Evolutionary conservation across 2,329 filamentous ascomycete species (phyloP).

Genomic region (Talaromyces sp.): DNA sequence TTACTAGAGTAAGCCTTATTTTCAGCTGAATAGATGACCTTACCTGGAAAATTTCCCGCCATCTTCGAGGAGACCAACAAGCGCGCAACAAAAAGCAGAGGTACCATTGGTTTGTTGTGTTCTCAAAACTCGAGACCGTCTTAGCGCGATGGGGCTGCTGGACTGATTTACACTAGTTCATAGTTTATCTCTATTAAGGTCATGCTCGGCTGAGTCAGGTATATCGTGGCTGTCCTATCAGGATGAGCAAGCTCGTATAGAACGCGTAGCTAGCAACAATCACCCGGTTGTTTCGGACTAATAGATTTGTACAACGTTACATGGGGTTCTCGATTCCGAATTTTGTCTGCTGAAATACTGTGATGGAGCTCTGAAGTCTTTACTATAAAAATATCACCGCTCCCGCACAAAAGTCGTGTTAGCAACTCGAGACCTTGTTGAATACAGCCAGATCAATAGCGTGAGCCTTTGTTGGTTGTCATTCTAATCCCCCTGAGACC

Average conservation of each 20-base stretch:
- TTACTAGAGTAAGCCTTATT: not conserved
- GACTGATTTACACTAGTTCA: not conserved
- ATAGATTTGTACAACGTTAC: not conserved
- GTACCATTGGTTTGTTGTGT: not conserved
- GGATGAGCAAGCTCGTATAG: not conserved
- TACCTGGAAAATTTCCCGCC: not conserved
- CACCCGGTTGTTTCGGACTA: not conserved
- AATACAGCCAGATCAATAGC: not conserved
- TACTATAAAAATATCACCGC: not conserved
- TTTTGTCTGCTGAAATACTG: not conserved
- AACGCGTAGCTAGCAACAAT: not conserved
- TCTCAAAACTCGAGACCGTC: not conserved
- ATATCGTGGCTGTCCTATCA: not conserved
- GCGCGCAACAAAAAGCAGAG: not conserved
- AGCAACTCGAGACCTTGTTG: not conserved
- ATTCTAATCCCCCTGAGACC: not conserved
- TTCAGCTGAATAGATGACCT: not conserved
- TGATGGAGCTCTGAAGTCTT: too few relatives aligned
- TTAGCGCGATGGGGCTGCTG: not conserved
- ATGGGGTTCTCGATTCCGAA: not conserved
- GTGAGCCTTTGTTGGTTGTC: not conserved
- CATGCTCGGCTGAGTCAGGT: not conserved
- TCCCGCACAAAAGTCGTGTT: not conserved
- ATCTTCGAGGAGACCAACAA: not conserved
- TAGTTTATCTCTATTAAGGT: conserved; percentile 4